phyloP scores from a whole-genome alignment of 164 flowering plant species.

The Stephania japonica region DNA sequence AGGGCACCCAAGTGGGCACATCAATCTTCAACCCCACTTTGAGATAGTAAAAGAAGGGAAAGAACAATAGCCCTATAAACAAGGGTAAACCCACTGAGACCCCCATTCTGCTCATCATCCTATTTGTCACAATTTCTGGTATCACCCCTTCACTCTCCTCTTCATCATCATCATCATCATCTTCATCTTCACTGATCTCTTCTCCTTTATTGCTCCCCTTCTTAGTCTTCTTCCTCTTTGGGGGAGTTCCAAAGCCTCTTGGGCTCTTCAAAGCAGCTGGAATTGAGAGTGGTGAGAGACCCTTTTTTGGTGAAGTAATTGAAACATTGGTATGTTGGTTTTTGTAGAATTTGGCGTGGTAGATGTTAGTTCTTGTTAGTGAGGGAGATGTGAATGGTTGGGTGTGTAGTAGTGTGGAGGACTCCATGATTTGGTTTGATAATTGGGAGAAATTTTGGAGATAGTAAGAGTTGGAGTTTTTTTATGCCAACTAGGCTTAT shows the following conservation, averaged over 20 bases:
- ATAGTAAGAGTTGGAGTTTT: background rate
- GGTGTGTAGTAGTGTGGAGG: constrained; percentile 16
- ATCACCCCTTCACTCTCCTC: constrained; percentile 53
- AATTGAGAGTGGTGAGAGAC: background rate
- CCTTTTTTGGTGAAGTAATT: background rate
- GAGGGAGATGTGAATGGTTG: constrained; percentile 13
- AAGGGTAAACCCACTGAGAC: constrained; percentile 80
- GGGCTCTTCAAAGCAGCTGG: constrained; percentile 53
- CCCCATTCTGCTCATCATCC: constrained; percentile 82
- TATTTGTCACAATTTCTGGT: constrained; percentile 84
- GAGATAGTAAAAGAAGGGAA: constrained; percentile 86
- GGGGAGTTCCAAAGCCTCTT: constrained; percentile 64
- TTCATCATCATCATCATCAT: constrained; percentile 36
- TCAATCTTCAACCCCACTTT: constrained; percentile 82
- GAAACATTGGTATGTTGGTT: constrained; percentile 10
- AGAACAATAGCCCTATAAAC: constrained; percentile 63
- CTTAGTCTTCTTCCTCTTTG: constrained; percentile 18
- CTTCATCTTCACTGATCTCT: constrained; percentile 22
- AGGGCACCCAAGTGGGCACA: constrained; percentile 86
- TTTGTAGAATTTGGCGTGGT: constrained; percentile 6
- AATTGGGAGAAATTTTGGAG: background rate
- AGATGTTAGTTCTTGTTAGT: constrained; percentile 11
- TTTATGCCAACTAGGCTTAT: background rate
- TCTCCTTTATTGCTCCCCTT: constrained; percentile 11
- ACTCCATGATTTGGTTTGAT: constrained; percentile 18